Evolutionary conservation across 306 rosid genomes (phyloP).

Genomic region (Senna siamea): DNA sequence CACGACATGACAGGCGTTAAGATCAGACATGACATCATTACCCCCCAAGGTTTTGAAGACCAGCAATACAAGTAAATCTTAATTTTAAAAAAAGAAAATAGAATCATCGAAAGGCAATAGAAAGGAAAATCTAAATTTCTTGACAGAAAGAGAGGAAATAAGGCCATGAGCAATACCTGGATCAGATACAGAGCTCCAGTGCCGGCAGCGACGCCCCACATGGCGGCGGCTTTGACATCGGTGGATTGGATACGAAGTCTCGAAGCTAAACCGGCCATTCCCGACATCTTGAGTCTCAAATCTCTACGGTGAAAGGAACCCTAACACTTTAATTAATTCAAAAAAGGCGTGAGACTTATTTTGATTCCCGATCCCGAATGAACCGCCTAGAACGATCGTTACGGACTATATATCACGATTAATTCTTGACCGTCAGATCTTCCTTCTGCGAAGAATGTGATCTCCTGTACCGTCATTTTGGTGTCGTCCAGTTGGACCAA

Average conservation of each 20-base stretch:
- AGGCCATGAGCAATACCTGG: slow-evolving; percentile 48
- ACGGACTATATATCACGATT: not conserved
- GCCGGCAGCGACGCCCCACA: slow-evolving; percentile 87
- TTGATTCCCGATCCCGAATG: not conserved
- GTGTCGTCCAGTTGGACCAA: not conserved
- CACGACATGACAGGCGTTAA: not conserved
- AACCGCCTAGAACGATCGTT: not conserved
- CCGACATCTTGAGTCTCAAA: slow-evolving; percentile 32
- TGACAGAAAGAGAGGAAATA: not conserved
- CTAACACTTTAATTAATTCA: slow-evolving; percentile 35
- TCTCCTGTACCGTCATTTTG: not conserved
- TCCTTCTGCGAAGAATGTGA: not conserved
- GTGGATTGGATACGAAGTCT: slow-evolving; percentile 58
- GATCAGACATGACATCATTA: slow-evolving; percentile 4
- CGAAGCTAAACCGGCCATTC: slow-evolving; percentile 59
- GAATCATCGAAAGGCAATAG: not conserved
- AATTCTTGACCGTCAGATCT: slow-evolving; percentile 9
- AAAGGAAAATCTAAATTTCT: not conserved
- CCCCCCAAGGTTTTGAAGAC: not conserved
- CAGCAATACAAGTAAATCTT: not conserved
- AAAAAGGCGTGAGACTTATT: not conserved
- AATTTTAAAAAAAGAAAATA: not conserved
- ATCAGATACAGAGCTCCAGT: slow-evolving; percentile 64
- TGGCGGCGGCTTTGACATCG: slow-evolving; percentile 74
- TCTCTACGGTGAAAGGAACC: slow-evolving; percentile 38